A percentile compares a stretch with the other conserved stretches of the same genome.
phyloP scores from a whole-genome alignment of 345 rosid species.

The Acer yangbiense region DNA sequence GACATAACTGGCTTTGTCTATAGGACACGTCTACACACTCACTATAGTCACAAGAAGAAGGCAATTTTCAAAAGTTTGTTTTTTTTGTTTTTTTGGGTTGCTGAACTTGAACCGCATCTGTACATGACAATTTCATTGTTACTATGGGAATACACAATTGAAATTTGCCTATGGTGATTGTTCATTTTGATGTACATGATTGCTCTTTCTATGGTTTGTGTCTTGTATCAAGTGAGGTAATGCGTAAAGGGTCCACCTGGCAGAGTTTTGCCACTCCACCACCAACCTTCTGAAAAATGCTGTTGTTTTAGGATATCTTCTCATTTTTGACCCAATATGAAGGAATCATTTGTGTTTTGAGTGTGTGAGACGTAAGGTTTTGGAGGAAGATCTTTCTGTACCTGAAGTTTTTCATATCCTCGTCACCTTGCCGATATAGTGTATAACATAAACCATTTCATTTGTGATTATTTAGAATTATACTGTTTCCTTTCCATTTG shows the following conservation, averaged over 20 bases:
- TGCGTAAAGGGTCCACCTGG: too few relatives aligned
- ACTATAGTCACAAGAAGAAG: not conserved
- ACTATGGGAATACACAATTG: too few relatives aligned
- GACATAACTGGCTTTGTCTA: not conserved
- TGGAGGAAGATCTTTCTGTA: not conserved
- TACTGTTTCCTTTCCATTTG: not conserved
- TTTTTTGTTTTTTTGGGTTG: not conserved
- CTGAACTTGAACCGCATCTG: not conserved
- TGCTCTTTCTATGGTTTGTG: too few relatives aligned
- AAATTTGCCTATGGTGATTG: too few relatives aligned
- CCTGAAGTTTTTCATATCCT: not conserved
- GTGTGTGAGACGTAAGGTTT: not conserved
- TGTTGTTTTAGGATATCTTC: not conserved
- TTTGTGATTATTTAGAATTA: not conserved
- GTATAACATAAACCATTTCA: not conserved
- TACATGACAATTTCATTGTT: not conserved
- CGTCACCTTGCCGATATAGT: not conserved
- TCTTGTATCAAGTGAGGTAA: too few relatives aligned
- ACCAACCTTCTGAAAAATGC: not conserved
- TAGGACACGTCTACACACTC: not conserved
- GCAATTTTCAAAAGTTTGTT: not conserved
- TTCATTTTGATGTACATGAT: too few relatives aligned
- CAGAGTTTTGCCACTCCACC: not conserved
- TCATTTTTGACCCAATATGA: not conserved
- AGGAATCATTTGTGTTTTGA: not conserved